A percentile compares a stretch with the other conserved stretches of the same genome.
These are phyloP conservation scores for Chlamydomonas eustigma DNA, from an alignment of 139 green algal genomes.

Conservation along the genomic window DNA sequence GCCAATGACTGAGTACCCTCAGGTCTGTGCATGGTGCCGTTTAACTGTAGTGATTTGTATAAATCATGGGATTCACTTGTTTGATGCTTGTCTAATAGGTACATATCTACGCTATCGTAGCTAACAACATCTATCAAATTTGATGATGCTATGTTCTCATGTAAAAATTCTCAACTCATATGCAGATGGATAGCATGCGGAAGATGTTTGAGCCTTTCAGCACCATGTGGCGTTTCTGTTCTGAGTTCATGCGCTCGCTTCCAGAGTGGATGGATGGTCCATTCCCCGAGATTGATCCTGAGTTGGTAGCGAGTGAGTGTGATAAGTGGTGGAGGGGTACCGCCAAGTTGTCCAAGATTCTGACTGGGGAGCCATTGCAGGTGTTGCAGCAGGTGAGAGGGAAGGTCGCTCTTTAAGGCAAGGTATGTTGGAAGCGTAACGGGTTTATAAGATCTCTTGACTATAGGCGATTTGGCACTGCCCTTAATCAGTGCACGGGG, in stretches of 20 bases:
- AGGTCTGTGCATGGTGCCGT: not conserved
- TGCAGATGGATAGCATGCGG: conserved; percentile 40
- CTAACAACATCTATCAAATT: no score
- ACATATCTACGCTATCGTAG: no score
- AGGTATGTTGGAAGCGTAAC: not conserved
- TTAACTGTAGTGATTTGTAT: no score
- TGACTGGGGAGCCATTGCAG: conserved; percentile 35
- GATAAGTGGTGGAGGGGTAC: conserved; percentile 58
- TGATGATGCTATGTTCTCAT: no score
- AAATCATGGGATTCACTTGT: no score
- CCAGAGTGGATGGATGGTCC: conserved; percentile 73
- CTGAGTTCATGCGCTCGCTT: conserved; percentile 49
- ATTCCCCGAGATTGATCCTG: conserved; percentile 70
- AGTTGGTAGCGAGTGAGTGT: conserved; percentile 48
- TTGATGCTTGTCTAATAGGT: no score
- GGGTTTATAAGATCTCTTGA: no score
- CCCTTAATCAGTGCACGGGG: no score
- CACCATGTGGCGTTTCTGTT: conserved; percentile 34
- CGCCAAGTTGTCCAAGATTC: conserved; percentile 46
- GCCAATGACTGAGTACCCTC: conserved; percentile 48
- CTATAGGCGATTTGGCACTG: no score
- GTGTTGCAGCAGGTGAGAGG: conserved; percentile 16
- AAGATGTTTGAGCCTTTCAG: conserved; percentile 57
- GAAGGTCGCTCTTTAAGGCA: not conserved
- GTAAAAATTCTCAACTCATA: no score